phyloP scores from a whole-genome alignment of 371 early-diverging fungal genomes.

The Rhizopus stolonifer region DNA sequence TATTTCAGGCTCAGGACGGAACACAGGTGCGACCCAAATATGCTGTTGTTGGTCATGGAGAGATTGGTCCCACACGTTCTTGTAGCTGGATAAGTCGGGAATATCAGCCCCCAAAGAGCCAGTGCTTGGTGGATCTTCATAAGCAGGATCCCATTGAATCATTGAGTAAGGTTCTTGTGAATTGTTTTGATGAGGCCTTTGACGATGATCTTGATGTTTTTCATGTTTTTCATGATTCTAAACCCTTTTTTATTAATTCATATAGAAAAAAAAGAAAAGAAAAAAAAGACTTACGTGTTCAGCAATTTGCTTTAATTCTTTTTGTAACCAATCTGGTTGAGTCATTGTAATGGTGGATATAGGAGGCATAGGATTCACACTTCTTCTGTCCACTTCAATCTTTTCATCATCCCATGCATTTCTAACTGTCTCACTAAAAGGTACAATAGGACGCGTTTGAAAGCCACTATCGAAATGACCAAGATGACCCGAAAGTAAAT shows the following conservation, averaged over 20 bases:
- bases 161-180: conserved; percentile 13
- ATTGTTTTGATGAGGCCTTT: neutral
- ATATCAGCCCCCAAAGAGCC: conserved; percentile 24
- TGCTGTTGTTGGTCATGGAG: neutral
- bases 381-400: conserved; percentile 29
- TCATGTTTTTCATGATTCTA: too few relatives aligned
- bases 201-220: too few relatives aligned
- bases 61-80: conserved; percentile 32
- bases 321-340: conserved; percentile 17
- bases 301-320: conserved; percentile 4
- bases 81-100: conserved; percentile 28
- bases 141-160: conserved; percentile 35
- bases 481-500: conserved; percentile 15
- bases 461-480: conserved; percentile 15
- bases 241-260: too few relatives aligned
- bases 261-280: too few relatives aligned
- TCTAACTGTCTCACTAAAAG: conserved; percentile 25
- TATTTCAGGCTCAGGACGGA: conserved; percentile 22
- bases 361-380: conserved; percentile 31
- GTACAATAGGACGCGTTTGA: conserved; percentile 24
- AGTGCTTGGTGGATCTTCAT: conserved; percentile 26
- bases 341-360: conserved; percentile 21
- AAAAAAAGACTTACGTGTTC: neutral
- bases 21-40: conserved; percentile 28
- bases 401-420: conserved; percentile 39